Evolutionary conservation across 176 grass and related monocot species (phyloP).

Genomic region (Pontederia crassipes): DNA sequence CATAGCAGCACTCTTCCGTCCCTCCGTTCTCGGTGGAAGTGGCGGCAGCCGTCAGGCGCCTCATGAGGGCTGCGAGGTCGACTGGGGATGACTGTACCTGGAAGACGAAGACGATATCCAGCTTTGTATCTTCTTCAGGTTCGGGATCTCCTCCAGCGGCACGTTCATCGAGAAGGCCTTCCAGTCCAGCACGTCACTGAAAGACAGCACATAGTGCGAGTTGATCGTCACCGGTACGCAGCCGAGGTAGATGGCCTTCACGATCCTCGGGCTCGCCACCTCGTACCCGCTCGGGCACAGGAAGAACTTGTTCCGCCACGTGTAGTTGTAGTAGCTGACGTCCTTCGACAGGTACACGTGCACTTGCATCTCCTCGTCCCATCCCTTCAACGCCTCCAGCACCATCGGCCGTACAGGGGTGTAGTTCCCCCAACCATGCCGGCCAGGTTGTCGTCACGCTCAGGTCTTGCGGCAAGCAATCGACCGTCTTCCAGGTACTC

Average conservation of each 20-base stretch:
- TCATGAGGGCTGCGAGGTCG: too few relatives aligned
- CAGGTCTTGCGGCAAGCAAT: too few relatives aligned
- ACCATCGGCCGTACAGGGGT: slow-evolving; percentile 54
- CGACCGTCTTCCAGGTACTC: too few relatives aligned
- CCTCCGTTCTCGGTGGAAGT: too few relatives aligned
- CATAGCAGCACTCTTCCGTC: too few relatives aligned
- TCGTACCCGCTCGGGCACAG: slow-evolving; percentile 79
- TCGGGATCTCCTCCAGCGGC: slow-evolving; percentile 50
- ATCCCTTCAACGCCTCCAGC: slow-evolving; percentile 39
- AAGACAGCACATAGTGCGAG: slow-evolving; percentile 59
- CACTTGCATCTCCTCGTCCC: slow-evolving; percentile 41
- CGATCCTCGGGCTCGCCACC: too few relatives aligned
- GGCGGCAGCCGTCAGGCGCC: too few relatives aligned
- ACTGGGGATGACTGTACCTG: too few relatives aligned
- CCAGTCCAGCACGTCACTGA: slow-evolving; percentile 79
- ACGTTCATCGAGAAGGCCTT: too few relatives aligned
- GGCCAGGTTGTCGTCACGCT: slow-evolving; percentile 21
- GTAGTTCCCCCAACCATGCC: slow-evolving; percentile 61
- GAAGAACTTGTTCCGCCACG: slow-evolving; percentile 69
- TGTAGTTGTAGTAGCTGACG: slow-evolving; percentile 54
- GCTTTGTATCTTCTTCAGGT: slow-evolving; percentile 38
- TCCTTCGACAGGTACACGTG: slow-evolving; percentile 53
- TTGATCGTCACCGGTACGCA: slow-evolving; percentile 77
- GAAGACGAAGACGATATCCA: too few relatives aligned
- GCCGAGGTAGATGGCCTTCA: slow-evolving; percentile 81